phyloP scores from a whole-genome alignment of 352 stramenopile genomes.

The Phytophthora cactorum region DNA sequence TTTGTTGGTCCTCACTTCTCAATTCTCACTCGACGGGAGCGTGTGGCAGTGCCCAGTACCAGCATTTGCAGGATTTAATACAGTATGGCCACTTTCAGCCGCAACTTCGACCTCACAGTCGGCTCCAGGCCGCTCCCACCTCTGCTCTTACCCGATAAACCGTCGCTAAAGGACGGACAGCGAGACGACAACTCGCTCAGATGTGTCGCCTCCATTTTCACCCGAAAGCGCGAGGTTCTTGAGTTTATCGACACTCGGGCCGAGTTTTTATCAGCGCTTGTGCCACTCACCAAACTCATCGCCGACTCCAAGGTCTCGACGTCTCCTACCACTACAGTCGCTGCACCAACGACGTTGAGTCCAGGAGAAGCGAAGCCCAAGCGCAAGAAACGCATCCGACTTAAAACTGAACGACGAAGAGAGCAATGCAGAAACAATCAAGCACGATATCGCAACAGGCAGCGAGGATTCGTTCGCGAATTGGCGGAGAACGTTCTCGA shows the following conservation, averaged over 20 bases:
- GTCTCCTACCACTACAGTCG: not conserved
- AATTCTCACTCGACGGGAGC: not conserved
- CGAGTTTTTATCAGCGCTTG: conserved; percentile 10
- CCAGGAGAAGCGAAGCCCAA: conserved; percentile 18
- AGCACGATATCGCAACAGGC: conserved; percentile 49
- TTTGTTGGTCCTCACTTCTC: conserved; percentile 13
- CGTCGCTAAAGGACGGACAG: conserved; percentile 1
- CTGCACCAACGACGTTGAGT: not conserved
- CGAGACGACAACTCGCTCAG: not conserved
- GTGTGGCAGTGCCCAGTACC: not conserved
- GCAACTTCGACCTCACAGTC: not conserved
- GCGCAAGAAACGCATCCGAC: conserved; percentile 42
- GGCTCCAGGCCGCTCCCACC: not conserved
- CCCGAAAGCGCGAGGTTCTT: not conserved
- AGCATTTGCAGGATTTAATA: not conserved
- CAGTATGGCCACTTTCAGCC: conserved; percentile 4
- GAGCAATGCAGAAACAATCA: conserved; percentile 55
- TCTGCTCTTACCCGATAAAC: conserved; percentile 1
- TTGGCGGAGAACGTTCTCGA: conserved; percentile 27
- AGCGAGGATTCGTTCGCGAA: conserved; percentile 21
- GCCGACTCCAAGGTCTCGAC: conserved; percentile 3
- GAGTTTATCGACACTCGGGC: not conserved
- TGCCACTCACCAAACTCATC: conserved; percentile 26
- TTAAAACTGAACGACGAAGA: conserved; percentile 41
- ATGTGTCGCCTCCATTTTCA: conserved; percentile 10